phyloP scores from a whole-genome alignment of 2,329 filamentous ascomycete species.

The Phialophora macrospora region DNA sequence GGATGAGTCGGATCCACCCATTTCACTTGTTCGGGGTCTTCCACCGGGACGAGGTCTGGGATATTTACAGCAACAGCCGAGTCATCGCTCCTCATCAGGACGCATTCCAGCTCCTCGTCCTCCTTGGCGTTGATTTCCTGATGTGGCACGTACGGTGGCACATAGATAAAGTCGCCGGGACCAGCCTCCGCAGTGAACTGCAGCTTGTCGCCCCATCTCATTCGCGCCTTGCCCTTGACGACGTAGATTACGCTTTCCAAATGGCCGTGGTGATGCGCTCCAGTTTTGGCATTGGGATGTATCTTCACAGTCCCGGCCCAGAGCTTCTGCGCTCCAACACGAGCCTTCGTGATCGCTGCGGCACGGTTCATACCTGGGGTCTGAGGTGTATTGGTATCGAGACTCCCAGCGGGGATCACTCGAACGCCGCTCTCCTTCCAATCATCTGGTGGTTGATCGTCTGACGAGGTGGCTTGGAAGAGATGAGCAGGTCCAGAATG shows the following conservation, averaged over 20 bases:
- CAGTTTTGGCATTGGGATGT: conserved; percentile 52
- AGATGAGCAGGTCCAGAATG: conserved; percentile 30
- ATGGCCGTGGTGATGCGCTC: conserved; percentile 53
- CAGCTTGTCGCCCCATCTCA: conserved; percentile 54
- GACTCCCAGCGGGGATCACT: conserved; percentile 49
- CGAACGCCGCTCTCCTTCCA: conserved; percentile 52
- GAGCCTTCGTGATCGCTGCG: conserved; percentile 53
- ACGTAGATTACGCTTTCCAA: conserved; percentile 55
- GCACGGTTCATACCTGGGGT: conserved; percentile 53
- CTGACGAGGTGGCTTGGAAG: conserved; percentile 30
- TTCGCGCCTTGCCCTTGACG: conserved; percentile 51
- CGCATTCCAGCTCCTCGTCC: conserved; percentile 52
- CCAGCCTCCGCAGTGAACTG: conserved; percentile 54
- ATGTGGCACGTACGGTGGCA: conserved; percentile 53
- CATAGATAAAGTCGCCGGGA: conserved; percentile 55
- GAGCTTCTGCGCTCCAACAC: conserved; percentile 52
- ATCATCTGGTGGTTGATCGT: conserved; percentile 34
- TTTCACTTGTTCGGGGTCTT: conserved; percentile 51
- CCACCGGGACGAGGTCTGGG: conserved; percentile 50
- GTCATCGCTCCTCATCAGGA: conserved; percentile 50
- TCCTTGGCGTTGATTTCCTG: conserved; percentile 54
- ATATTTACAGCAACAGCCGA: conserved; percentile 54
- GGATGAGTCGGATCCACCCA: conserved; percentile 54
- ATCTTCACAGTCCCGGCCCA: conserved; percentile 55
- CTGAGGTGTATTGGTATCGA: conserved; percentile 51